A percentile compares a stretch with the other conserved stretches of the same genome.
These are phyloP conservation scores for Fusarium kyushuense DNA, from an alignment of 2,329 filamentous ascomycete genomes.

Conservation along the genomic window DNA sequence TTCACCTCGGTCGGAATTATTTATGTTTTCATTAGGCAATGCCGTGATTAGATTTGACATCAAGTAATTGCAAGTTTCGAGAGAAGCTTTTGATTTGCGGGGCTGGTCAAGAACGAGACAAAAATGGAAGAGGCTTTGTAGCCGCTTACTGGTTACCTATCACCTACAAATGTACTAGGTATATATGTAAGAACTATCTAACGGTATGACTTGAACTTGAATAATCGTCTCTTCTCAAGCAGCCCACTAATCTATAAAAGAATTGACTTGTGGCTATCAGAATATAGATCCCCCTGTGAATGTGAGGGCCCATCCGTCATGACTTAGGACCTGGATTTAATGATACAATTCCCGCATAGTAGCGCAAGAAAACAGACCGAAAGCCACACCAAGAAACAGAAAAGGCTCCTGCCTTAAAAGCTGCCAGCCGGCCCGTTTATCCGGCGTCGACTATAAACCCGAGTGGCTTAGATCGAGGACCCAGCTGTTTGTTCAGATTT, in stretches of 20 bases:
- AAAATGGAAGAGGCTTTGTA: not conserved
- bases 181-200: not conserved
- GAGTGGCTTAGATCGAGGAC: not conserved
- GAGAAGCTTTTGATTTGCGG: conserved; percentile 12
- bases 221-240: not conserved
- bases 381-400: conserved; percentile 4
- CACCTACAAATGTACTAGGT: not conserved
- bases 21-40: not conserved
- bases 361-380: conserved; percentile 1
- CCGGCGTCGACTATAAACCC: conserved; percentile 18
- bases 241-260: not conserved
- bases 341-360: conserved; percentile 22
- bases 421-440: conserved; percentile 16
- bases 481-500: not conserved
- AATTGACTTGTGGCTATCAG: not conserved
- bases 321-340: conserved; percentile 8
- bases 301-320: conserved; percentile 14
- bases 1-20: conserved; percentile 2
- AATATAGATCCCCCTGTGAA: not conserved
- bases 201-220: not conserved
- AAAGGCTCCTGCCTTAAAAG: conserved; percentile 2
- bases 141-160: not conserved
- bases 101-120: conserved; percentile 8
- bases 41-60: conserved; percentile 17
- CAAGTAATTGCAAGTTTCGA: not conserved